Evolutionary conservation across 1,284 basidiomycete species (phyloP), one percentile per base, ranked within the genome.

Genomic region (Ustilago loliicola): DNA sequence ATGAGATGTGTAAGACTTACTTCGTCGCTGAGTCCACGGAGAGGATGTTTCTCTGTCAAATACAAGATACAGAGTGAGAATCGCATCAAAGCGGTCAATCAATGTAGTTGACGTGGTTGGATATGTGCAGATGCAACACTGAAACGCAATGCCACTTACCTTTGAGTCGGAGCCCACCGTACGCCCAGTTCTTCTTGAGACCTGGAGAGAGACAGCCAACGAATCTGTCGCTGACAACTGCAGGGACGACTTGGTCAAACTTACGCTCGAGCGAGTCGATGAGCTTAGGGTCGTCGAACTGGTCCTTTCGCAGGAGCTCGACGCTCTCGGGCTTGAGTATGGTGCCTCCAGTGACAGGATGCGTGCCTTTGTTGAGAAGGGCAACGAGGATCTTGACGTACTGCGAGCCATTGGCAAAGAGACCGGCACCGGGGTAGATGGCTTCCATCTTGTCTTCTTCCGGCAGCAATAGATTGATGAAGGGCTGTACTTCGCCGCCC

Each of bases 311-410:
- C 61, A 83, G 58, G 27, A 61, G 50, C 29, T 82, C 61, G 11
- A 81, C 72, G 13, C 67, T 73, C 25, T 80, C 78, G 10, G 80
- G 68, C 55, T 80, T 77, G 23, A 83, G 67, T 47, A 83, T 83
- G 29, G 61, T 70, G 11, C 66, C 76, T 6, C 78, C 75, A 17
- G 52, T 61, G 11, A 34, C 11, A 5, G 80, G 79, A 38, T 80
- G 80, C 25, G 66, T 78, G 13, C 81, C 81, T 17, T 68, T 51
- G 60, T 83, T 83, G 48, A 83, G 61, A 17, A 81, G 64, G 13
- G 81, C 75, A 1, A 69, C 69, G 19, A 81, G 65, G 45, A 77
- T 61, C 66, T 81, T 77, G 59, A 29, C 23, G 61, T 72, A 66
- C 21, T 80, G 69, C 2, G 50, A 23, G 9, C 61, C 60, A 52